A percentile compares a stretch with the other conserved stretches of the same genome.
These are phyloP conservation scores for Paramecium primaurelia DNA, from an alignment of 73 alveolate genomes.

Conservation along the genomic window DNA sequence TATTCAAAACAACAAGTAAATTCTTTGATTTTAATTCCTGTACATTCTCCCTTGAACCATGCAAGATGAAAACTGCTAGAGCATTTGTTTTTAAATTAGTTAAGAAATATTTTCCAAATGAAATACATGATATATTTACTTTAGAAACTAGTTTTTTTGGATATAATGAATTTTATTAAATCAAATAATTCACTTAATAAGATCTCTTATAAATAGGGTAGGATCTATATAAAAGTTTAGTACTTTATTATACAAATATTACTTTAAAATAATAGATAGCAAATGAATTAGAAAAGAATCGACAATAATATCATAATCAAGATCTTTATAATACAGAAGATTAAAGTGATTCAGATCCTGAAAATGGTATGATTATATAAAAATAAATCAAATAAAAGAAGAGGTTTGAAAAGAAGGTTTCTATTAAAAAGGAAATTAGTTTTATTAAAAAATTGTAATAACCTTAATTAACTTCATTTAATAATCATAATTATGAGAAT, in stretches of 20 bases:
- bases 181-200: not conserved
- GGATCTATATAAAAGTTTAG: not conserved
- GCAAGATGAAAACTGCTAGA: constrained; percentile 63
- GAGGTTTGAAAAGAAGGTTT: not conserved
- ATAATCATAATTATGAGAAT: not conserved
- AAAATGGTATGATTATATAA: not conserved
- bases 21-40: constrained; percentile 36
- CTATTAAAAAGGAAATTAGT: not conserved
- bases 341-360: not conserved
- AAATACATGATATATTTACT: constrained; percentile 48
- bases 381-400: not conserved
- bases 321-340: not conserved
- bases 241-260: not conserved
- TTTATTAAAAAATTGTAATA: not conserved
- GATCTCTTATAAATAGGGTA: constrained; percentile 3
- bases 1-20: not conserved
- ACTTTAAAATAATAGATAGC: not conserved
- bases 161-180: not conserved
- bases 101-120: not conserved
- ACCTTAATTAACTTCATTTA: not conserved
- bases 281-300: not conserved
- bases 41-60: constrained; percentile 49
- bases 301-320: not conserved
- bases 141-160: constrained; percentile 60
- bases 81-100: not conserved